Base-by-base conservation (phyloP, 768 basidiomycete genomes). In the Tricholoma flavovirens region DNA sequence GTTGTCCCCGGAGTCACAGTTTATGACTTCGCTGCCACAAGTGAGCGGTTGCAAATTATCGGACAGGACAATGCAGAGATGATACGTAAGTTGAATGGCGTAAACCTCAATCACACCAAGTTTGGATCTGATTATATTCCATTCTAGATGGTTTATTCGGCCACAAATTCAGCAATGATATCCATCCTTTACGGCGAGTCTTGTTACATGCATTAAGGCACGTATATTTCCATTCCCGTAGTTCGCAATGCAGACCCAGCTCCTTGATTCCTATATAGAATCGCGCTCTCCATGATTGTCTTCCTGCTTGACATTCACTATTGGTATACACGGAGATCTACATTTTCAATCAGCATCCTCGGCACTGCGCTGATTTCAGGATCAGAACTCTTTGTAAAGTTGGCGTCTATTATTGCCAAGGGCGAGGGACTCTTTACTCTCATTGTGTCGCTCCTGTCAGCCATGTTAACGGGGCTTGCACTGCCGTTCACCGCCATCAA, bases 261-360 rank as follows among this genome's bases (percentile, higher is more conserved):
- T 19, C 2, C 1, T 38, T 19, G 14, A 29, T n/a, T n/a, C 36
- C 19, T 6, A 11, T 14, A 14, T 51, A 71, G 71, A 7, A 2
- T 38, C 2, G 43, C 51, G 4, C 30, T 68, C 29, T 30, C 43
- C 17, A 11, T 55, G 14, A 4, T 62, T n/a, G 48, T 45, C 5
- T 38, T 46, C 5, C 4, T 64, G 19, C 57, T 72, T 2, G 55
- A 62, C 7, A 40, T 66, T 29, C 33, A 10, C 11, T 73, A 73
- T 54, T 73, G 71, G 70, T 71, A 66, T 55, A 67, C 65, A 4
- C 61, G 66, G 14, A 62, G 59, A 11, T 71, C 69, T 4, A 73
- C 70, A 1, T 62, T 63, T 15, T 68, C 69, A 2, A 65, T 75
- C 52, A 69, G 70, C 15, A 60, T 66, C 3, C 36, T 56, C 0